Conservation (phyloP, 257 asterid genomes). For the Solanum arcanum region DNA sequence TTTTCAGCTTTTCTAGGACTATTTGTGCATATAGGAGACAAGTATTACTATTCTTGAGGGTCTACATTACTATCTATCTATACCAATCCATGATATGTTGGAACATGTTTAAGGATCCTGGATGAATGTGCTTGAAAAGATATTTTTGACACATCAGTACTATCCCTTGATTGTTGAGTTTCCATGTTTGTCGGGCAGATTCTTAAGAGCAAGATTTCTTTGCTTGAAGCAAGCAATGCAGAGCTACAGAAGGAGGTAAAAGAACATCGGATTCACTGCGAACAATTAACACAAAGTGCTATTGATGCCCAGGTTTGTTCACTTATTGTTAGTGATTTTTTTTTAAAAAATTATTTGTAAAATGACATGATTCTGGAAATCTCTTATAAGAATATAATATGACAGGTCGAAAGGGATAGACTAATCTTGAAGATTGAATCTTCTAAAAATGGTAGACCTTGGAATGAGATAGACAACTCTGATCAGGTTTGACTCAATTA, state of each 20-base stretch:
- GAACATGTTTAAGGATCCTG: not conserved
- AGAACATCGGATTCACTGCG: slow-evolving; percentile 43
- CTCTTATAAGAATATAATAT: not conserved
- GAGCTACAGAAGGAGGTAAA: slow-evolving; percentile 63
- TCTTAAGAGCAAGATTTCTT: slow-evolving; percentile 80
- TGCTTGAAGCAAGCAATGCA: slow-evolving; percentile 79
- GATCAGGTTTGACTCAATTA: slow-evolving; percentile 43
- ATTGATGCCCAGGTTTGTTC: slow-evolving; percentile 83
- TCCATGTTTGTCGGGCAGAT: slow-evolving; percentile 25
- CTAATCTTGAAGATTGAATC: slow-evolving; percentile 63
- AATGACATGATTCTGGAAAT: not conserved
- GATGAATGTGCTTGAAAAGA: not conserved
- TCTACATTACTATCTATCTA: not conserved
- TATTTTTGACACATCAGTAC: not conserved
- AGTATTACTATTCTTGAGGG: not conserved
- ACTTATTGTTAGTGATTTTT: not conserved
- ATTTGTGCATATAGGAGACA: not conserved
- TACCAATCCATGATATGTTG: not conserved
- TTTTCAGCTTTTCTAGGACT: not conserved
- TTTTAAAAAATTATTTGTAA: not conserved
- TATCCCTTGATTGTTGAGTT: not conserved
- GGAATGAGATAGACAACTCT: slow-evolving; percentile 37
- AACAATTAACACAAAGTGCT: slow-evolving; percentile 55
- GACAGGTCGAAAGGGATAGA: slow-evolving; percentile 80
- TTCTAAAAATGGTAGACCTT: slow-evolving; percentile 47